Conservation (phyloP, 768 basidiomycete genomes). For the Pleurotus citrinopileatus region DNA sequence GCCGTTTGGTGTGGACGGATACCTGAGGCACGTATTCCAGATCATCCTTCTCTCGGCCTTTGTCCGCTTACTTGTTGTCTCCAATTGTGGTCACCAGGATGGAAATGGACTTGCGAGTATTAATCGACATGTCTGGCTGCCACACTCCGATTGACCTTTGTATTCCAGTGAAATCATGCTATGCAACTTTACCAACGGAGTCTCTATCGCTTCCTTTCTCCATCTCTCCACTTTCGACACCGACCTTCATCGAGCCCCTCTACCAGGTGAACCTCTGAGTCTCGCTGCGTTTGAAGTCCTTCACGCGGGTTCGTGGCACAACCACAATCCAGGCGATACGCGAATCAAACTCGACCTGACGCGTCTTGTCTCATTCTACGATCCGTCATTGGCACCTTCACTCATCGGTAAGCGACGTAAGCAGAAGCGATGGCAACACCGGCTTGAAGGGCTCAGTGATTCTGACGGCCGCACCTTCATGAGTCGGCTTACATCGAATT, state of each 20-base stretch:
- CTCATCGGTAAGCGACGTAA: conserved; percentile 20
- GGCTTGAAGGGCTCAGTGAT: conserved; percentile 21
- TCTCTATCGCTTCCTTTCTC: neutral
- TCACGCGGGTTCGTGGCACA: conserved; percentile 30
- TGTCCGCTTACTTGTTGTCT: no score
- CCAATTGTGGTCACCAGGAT: neutral
- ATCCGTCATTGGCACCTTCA: conserved; percentile 25
- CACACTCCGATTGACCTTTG: neutral
- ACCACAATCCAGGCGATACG: conserved; percentile 30
- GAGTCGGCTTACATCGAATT: conserved; percentile 15
- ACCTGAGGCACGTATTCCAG: conserved; percentile 30
- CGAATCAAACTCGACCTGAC: conserved; percentile 30
- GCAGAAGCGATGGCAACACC: conserved; percentile 20
- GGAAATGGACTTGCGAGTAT: conserved; percentile 27
- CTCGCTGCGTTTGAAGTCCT: conserved; percentile 13
- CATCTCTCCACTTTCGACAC: neutral
- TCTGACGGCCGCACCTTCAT: conserved; percentile 17
- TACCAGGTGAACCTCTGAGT: conserved; percentile 1
- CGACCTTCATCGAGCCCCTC: neutral
- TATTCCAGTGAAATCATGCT: conserved; percentile 31
- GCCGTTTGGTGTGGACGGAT: conserved; percentile 39
- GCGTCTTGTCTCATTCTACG: conserved; percentile 33
- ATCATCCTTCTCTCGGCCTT: neutral
- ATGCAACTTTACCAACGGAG: conserved; percentile 28
- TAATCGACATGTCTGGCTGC: neutral